Conservation (phyloP, 208 protist genomes). For the Blastocrithidia nonstop region DNA sequence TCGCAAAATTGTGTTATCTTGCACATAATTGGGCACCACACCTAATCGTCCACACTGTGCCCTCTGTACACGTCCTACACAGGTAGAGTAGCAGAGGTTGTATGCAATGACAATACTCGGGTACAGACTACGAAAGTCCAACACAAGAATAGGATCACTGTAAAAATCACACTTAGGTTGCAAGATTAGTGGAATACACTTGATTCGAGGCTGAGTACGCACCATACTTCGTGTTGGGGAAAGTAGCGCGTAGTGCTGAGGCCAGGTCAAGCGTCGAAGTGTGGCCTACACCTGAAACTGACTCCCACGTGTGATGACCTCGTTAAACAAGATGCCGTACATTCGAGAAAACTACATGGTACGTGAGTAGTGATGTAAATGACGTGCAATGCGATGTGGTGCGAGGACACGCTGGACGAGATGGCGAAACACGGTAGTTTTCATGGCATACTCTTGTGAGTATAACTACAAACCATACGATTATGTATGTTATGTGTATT, state of each 20-base stretch:
- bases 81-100: conserved; percentile 98
- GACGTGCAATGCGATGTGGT: conserved; percentile 31
- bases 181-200: conserved; percentile 70
- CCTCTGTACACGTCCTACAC: conserved; percentile 43
- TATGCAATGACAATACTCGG: conserved; percentile 99
- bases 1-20: conserved; percentile 20
- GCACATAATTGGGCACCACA: conserved; percentile 35
- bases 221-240: conserved; percentile 45
- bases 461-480: too few relatives aligned
- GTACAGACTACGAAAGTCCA: conserved; percentile 99
- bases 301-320: conserved; percentile 59
- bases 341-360: conserved; percentile 52
- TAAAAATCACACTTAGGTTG: conserved; percentile 57
- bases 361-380: conserved; percentile 41
- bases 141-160: conserved; percentile 91
- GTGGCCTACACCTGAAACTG: conserved; percentile 82
- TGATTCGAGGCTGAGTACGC: conserved; percentile 45
- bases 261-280: conserved; percentile 48
- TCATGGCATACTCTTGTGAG: background rate
- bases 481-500: too few relatives aligned
- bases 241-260: conserved; percentile 44
- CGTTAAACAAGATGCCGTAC: conserved; percentile 62
- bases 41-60: conserved; percentile 26
- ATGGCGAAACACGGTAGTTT: conserved; percentile 24
- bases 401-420: conserved; percentile 23